Conservation (phyloP, 129 eudicot genomes). For the Sambucus nigra region DNA sequence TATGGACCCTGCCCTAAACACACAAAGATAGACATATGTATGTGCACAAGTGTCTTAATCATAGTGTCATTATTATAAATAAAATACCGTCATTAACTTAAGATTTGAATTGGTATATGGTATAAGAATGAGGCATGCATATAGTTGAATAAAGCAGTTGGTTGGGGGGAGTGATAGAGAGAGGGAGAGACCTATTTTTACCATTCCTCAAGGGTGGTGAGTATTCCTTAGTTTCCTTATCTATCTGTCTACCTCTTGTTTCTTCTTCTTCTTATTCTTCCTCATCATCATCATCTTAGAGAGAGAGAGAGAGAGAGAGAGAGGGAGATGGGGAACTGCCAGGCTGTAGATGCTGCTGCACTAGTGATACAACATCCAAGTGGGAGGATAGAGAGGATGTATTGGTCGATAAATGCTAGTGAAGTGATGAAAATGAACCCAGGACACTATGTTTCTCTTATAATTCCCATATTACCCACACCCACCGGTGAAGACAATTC, state of each 20-base stretch:
- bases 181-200: constrained; percentile 27
- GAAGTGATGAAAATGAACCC: constrained; percentile 89
- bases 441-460: constrained; percentile 89
- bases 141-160: constrained; percentile 11
- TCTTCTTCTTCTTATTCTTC: constrained; percentile 8
- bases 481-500: constrained; percentile 20
- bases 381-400: constrained; percentile 80
- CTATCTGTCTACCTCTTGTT: constrained; percentile 6
- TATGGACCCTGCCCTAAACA: too few species aligned
- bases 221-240: not conserved
- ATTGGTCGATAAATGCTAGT: constrained; percentile 61
- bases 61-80: constrained; percentile 12
- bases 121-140: constrained; percentile 8
- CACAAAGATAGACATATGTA: too few species aligned
- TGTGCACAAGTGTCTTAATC: too few species aligned
- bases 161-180: constrained; percentile 3
- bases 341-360: constrained; percentile 94
- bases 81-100: not conserved
- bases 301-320: constrained; percentile 13
- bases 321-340: constrained; percentile 83
- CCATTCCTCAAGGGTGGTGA: constrained; percentile 31
- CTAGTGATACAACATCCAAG: constrained; percentile 87
- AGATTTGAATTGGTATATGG: constrained; percentile 4
- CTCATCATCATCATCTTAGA: not conserved
- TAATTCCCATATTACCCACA: constrained; percentile 57